Evolutionary conservation across 2,329 filamentous ascomycete genomes (phyloP).

Genomic region (Domatiomyces catenatus): DNA sequence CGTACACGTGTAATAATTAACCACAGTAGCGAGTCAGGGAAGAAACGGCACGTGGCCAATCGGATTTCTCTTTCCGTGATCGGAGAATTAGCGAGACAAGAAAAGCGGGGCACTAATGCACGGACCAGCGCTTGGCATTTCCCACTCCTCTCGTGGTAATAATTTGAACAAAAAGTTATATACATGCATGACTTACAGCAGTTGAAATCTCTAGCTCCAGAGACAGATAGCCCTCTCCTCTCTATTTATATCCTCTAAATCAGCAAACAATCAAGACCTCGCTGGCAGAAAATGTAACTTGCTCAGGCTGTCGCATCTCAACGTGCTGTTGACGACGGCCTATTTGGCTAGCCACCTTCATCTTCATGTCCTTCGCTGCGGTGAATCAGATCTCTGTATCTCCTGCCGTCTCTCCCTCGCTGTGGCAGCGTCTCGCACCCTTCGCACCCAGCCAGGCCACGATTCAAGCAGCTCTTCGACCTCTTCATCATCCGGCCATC

Average conservation of each 20-base stretch:
- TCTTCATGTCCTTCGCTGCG: not conserved
- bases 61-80: too few relatives aligned
- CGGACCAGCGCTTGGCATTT: too few relatives aligned
- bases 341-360: conserved; percentile 11
- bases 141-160: too few relatives aligned
- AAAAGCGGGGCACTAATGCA: too few relatives aligned
- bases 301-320: conserved; percentile 12
- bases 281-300: conserved; percentile 5
- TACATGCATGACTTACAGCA: too few relatives aligned
- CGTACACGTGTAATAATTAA: too few relatives aligned
- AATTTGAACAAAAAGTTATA: too few relatives aligned
- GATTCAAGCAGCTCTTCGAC: not conserved
- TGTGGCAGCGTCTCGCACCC: not conserved
- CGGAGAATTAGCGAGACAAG: too few relatives aligned
- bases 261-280: not conserved
- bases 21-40: too few relatives aligned
- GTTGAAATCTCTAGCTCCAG: too few relatives aligned
- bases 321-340: conserved; percentile 15
- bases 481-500: not conserved
- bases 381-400: too few relatives aligned
- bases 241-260: not conserved
- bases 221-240: not conserved
- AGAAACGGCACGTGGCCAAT: too few relatives aligned
- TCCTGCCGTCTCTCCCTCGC: not conserved
- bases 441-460: not conserved